Evolutionary conservation across 257 asterid genomes (phyloP), one percentile per base, ranked within the genome.

Genomic region (Cordia subcordata): DNA sequence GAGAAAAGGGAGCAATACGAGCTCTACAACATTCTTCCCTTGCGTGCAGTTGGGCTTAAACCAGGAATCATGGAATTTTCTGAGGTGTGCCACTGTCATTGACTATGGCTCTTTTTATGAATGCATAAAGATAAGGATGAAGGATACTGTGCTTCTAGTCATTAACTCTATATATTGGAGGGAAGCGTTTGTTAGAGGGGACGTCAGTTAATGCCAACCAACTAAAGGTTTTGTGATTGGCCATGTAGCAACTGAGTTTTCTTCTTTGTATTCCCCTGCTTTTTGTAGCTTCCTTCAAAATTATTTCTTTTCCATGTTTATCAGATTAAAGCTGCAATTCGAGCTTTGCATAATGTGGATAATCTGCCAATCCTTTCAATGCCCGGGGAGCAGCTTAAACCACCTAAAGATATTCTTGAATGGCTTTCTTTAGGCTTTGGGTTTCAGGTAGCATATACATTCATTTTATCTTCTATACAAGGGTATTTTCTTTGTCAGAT

Each of bases 51-150:
- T 68, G 96, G 91, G 33, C 85, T 82, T 70, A 89, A 81, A 66
- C 97, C 99, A n/a, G 94, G 84, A 51, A 83, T 92, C 64, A 88
- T 92, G 97, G 96, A 88, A 69, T 87, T 86, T 55, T 86, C 95
- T 18, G 99, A 92, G 99, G 97, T 92, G 19, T 46, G 33, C 54
- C 35, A 40, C 55, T 52, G 55, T 63, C 63, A 35, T 14, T 45
- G 32, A 19, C 23, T 55, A 53, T 65, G 23, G 47, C 27, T 21
- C 51, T 23, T 35, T 12, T 22, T 49, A 65, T 57, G 16, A 50
- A 35, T 42, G 22, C 23, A 13, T 54, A 42, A 27, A 69, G 22
- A 67, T 20, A 64, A 32, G 58, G 52, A 45, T 61, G 1, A 32
- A 68, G 47, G 21, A 66, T 57, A 32, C 50, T 60, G 56, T 40